Conservation (phyloP, 2,329 filamentous ascomycete genomes). For the Tetracladium maxilliforme region DNA sequence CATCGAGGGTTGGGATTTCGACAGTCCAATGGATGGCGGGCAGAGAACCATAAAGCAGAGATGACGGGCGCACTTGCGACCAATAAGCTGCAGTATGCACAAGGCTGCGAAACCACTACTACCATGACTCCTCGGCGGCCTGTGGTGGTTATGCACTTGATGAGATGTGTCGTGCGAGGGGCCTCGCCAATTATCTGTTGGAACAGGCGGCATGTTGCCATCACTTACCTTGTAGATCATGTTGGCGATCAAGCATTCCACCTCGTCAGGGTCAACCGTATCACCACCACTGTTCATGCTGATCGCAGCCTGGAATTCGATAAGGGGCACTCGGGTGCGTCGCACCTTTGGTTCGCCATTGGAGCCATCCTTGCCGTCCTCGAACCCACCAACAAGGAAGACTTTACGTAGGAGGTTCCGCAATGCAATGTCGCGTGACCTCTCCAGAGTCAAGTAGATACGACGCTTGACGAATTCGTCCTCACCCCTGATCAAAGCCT, state of each 20-base stretch:
- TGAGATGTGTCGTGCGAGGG: no score
- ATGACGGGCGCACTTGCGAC: no score
- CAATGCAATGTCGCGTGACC: conserved; percentile 79
- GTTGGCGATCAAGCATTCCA: conserved; percentile 88
- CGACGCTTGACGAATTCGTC: conserved; percentile 86
- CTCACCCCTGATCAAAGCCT: conserved; percentile 66
- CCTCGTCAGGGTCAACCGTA: conserved; percentile 72
- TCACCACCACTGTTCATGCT: conserved; percentile 52
- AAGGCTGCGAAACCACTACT: no score
- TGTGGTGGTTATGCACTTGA: no score
- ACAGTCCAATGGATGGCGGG: no score
- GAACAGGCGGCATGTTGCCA: no score
- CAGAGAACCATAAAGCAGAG: no score
- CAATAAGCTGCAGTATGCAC: no score
- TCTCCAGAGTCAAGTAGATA: conserved; percentile 88
- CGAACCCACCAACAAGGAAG: conserved; percentile 71
- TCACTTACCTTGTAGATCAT: conserved; percentile 88
- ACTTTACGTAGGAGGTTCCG: conserved; percentile 88
- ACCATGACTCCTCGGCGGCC: no score
- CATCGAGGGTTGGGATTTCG: no score
- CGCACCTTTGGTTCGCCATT: conserved; percentile 45
- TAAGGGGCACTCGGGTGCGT: conserved; percentile 65
- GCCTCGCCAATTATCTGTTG: no score
- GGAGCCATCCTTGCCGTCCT: conserved; percentile 59
- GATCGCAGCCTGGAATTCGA: conserved; percentile 75